Evolutionary conservation across 2,329 filamentous ascomycete genomes (phyloP), one percentile per base, ranked within the genome.

Genomic region (Cytospora chrysosperma): DNA sequence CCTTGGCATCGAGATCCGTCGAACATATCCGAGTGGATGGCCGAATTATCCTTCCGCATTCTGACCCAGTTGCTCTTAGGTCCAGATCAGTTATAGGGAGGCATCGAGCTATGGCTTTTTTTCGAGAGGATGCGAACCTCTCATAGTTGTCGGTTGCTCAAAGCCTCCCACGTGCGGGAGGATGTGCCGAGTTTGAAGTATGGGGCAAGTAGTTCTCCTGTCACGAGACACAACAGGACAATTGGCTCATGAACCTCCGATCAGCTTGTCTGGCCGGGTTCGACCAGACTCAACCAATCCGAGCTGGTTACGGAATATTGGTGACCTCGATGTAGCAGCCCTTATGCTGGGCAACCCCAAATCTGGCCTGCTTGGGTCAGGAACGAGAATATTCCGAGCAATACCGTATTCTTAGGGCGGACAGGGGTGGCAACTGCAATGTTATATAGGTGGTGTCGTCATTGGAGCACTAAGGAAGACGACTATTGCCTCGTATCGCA

Each of bases 291-390:
- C 40, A 54, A 59, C 50, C 19, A 24, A 24, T 21, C 40, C 28
- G 60, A 32, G 51, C 50, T 49, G 26, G 37, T n/a, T 49, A 40
- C 51, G 51, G 34, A 54, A 32, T 34, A n/a, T 40, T 28, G 32
- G 32, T 47, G 53, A n/a, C 21, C 4, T 64, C 34, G 43, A 59
- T 51, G 40, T 56, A 52, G 56, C 43, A 62, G 59, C 59, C 63
- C 59, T 59, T 40, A 58, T 59, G 59, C 40, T 62, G 55, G 32
- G 56, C 55, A 62, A 59, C 55, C 63, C 40, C 61, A 56, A 61
- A 32, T 34, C 4, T 34, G 32, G 32, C 10, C 12, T 34, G 32
- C 55, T 59, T 57, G 59, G 51, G 27, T 40, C 51, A 53, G 51
- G 26, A 49, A 62, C 59, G 54, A 65, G n/a, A 58, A 54, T 21